Conservation (phyloP, 1,284 basidiomycete species). For the Mixia osmundae region DNA sequence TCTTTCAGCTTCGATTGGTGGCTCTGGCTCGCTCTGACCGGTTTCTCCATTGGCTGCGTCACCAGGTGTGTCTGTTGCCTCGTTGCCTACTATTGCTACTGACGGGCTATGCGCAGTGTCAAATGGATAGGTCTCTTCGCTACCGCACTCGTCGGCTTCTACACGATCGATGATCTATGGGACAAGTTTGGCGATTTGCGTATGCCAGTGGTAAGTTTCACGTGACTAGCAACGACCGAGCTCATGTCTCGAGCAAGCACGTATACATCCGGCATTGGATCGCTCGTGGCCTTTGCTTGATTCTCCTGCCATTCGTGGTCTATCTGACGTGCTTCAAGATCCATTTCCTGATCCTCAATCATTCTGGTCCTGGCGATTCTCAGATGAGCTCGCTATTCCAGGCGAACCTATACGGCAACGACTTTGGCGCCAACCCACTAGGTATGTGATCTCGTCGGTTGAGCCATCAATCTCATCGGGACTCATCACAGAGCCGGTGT, state of each 20-base stretch:
- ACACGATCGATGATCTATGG: constrained; percentile 96
- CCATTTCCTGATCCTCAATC: constrained; percentile 82
- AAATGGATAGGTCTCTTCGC: constrained; percentile 95
- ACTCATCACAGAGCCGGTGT: constrained; percentile 69
- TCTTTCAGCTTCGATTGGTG: constrained; percentile 93
- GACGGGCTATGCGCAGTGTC: constrained; percentile 32
- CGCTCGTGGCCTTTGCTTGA: constrained; percentile 63
- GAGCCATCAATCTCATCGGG: background rate
- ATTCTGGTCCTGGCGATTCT: constrained; percentile 82
- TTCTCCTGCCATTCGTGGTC: constrained; percentile 66
- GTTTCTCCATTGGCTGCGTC: constrained; percentile 83
- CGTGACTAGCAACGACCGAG: background rate
- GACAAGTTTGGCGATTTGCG: constrained; percentile 88
- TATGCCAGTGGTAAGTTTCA: constrained; percentile 54
- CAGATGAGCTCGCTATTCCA: constrained; percentile 99
- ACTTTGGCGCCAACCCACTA: constrained; percentile 66
- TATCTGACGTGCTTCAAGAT: constrained; percentile 90
- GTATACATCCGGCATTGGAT: constrained; percentile 80
- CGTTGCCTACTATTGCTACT: background rate
- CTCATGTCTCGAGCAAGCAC: constrained; percentile 21
- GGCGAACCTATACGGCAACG: constrained; percentile 83
- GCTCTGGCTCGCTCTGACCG: constrained; percentile 77
- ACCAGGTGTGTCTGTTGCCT: constrained; percentile 34
- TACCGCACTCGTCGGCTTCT: constrained; percentile 77
- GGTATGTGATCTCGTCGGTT: constrained; percentile 32